Evolutionary conservation across 352 stramenopile species (phyloP).

Genomic region (Phytophthora palmivora): DNA sequence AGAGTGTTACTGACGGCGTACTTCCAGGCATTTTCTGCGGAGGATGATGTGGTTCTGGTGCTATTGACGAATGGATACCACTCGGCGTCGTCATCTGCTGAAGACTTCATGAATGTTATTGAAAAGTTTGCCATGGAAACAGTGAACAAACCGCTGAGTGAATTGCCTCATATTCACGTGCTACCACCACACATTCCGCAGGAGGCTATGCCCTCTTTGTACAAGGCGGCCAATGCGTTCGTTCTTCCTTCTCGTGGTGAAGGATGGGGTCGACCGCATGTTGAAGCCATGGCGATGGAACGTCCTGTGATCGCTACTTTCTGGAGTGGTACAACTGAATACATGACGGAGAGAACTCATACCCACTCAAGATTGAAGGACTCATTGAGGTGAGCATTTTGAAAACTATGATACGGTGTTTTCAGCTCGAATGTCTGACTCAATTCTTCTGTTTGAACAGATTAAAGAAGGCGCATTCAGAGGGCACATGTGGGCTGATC

Average conservation of each 20-base stretch:
- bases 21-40: conserved; percentile 68
- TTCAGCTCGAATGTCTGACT: not conserved
- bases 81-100: conserved; percentile 42
- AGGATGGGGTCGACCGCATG: conserved; percentile 93
- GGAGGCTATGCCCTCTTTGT: conserved; percentile 62
- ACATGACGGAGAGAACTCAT: conserved; percentile 91
- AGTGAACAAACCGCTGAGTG: conserved; percentile 48
- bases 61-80: conserved; percentile 93
- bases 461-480: conserved; percentile 82
- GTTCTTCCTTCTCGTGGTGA: conserved; percentile 93
- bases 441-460: conserved; percentile 35
- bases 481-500: conserved; percentile 88
- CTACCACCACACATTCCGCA: conserved; percentile 72
- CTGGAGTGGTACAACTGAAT: conserved; percentile 92
- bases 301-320: conserved; percentile 92
- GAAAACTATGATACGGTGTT: not conserved
- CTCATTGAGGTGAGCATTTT: conserved; percentile 61
- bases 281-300: conserved; percentile 94
- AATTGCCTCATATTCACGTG: conserved; percentile 69
- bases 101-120: conserved; percentile 64
- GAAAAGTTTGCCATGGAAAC: conserved; percentile 59
- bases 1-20: conserved; percentile 89
- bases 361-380: conserved; percentile 81
- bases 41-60: conserved; percentile 79
- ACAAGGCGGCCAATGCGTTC: conserved; percentile 84